These are phyloP conservation scores for Phytophthora sojae DNA, from an alignment of 352 stramenopile species.

Conservation along the genomic window DNA sequence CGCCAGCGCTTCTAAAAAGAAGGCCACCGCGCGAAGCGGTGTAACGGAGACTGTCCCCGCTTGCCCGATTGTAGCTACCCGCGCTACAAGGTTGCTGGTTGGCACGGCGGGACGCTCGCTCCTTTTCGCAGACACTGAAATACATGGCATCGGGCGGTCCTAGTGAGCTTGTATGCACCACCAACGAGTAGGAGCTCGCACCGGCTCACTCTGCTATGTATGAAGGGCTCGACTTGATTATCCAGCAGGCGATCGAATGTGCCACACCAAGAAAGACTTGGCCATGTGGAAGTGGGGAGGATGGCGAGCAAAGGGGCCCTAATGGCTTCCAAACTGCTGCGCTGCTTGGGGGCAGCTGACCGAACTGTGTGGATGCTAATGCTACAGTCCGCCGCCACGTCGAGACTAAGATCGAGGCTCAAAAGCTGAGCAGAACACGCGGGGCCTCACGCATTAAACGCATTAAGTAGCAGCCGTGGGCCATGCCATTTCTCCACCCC, in stretches of 20 bases:
- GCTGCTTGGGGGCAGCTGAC: constrained; percentile 12
- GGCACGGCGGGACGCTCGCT: background rate
- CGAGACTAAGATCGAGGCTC: constrained; percentile 6
- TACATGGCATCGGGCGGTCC: background rate
- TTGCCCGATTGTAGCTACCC: constrained; percentile 19
- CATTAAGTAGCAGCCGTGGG: constrained; percentile 8
- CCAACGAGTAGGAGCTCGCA: background rate
- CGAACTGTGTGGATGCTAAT: constrained; percentile 26
- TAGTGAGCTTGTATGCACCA: background rate
- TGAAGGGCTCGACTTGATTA: constrained; percentile 6
- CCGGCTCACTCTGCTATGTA: constrained; percentile 27
- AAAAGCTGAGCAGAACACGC: background rate
- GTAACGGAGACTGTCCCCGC: constrained; percentile 36
- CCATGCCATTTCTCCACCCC: constrained; percentile 5
- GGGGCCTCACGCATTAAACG: background rate
- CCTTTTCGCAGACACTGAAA: constrained; percentile 22
- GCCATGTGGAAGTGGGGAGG: constrained; percentile 23
- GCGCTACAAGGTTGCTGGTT: constrained; percentile 7
- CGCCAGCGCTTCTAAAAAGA: constrained; percentile 29
- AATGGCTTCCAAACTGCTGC: constrained; percentile 3
- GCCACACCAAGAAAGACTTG: constrained; percentile 20
- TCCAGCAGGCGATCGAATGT: constrained; percentile 18
- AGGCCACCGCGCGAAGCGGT: constrained; percentile 7
- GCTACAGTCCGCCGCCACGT: constrained; percentile 12
- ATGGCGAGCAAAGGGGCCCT: background rate